Base-by-base conservation (phyloP, 192 early-diverging fungal genomes). In the Kickxella alabastrina region DNA sequence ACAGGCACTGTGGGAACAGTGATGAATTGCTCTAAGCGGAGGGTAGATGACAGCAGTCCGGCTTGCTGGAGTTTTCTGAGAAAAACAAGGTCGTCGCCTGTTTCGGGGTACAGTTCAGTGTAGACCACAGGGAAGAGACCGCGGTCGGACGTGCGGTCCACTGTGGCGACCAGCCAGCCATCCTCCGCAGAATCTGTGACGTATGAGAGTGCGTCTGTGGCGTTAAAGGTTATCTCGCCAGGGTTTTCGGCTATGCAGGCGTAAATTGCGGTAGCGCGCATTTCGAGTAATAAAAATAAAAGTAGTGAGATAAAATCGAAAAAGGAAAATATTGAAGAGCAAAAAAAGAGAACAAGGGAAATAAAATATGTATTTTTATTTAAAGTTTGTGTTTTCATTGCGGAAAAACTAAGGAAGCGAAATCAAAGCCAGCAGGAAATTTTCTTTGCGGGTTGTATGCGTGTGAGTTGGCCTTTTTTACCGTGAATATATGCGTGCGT, bases 91-190 rank as follows among this genome's bases (percentile, higher is more conserved):
- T 68, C 65, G 54, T 75, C 71, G 36, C 55, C 54, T 12, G 53
- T 29, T 49, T 75, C 65, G 1, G 59, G 59, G n/a, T 38, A 18
- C 2, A 75, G 65, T 32, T 75, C 65, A 0, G 61, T 52, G 38
- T 75, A 75, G 27, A 68, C 65, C 2, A 51, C 71, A 0, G 71
- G 71, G 36, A 75, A 68, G 12, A 75, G 52, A 2, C 71, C 71
- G 34, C 52, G 55, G 19, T 59, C 36, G 21, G 57, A 56, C 5
- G 71, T 68, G 36, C 44, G 29, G 24, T 53, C 19, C 25, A 68
- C 65, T 1, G 54, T 68, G 51, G 65, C 71, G 1, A 31, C 32
- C 1, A 75, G 43, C 71, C 71, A 75, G 3, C 71, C 71, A 49
- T 63, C 52, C 14, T 75, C 71, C 27, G 46, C 6, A 3, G 65